Evolutionary conservation across 345 rosid genomes (phyloP).

Genomic region (Fremontodendron californicum): DNA sequence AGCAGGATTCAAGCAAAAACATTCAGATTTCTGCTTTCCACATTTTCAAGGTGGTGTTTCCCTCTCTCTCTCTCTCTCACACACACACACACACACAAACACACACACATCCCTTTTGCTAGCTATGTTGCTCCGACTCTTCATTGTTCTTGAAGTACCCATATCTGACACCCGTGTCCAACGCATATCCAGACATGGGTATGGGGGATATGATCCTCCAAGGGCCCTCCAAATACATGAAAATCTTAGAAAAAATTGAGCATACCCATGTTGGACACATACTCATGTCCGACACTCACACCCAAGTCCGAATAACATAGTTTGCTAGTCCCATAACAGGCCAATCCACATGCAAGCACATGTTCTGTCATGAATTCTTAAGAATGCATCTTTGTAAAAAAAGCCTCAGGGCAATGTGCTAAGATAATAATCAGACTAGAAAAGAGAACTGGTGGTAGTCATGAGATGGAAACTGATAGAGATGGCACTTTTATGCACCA

Average conservation of each 20-base stretch:
- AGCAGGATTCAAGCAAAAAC: conserved; percentile 92
- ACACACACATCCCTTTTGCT: neutral
- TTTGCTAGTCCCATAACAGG: neutral
- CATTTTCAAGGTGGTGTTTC: conserved; percentile 75
- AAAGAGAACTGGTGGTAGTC: neutral
- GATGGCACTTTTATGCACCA: neutral
- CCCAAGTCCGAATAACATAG: no score
- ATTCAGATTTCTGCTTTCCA: conserved; percentile 91
- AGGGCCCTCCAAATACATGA: no score
- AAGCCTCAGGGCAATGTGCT: neutral
- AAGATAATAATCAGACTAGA: neutral
- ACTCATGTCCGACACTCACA: no score
- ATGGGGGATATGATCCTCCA: no score
- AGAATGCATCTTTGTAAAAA: neutral
- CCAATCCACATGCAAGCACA: neutral
- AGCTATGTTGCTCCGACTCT: no score
- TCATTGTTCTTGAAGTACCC: no score
- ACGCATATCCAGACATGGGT: no score
- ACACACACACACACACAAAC: neutral
- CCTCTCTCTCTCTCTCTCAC: neutral
- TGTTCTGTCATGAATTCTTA: neutral
- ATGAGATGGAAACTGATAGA: neutral
- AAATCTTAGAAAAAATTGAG: no score
- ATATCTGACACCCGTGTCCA: no score
- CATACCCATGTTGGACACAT: no score